Conservation (phyloP, 352 stramenopile genomes). For the Phytophthora ramorum region DNA sequence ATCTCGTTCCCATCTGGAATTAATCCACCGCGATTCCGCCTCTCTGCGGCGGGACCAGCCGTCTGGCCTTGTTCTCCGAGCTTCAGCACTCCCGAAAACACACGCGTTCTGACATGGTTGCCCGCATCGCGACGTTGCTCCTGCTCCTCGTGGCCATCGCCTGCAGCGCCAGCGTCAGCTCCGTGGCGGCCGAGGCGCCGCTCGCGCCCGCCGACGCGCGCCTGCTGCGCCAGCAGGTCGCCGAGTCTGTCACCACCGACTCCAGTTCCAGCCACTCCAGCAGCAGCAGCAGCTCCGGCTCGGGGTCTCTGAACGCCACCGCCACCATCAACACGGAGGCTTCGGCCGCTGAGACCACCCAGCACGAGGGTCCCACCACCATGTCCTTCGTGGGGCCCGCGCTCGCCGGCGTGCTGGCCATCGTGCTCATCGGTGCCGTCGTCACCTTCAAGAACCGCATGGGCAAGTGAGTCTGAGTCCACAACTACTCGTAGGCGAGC, state of each 20-base stretch:
- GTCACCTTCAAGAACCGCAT: constrained; percentile 59
- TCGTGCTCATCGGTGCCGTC: constrained; percentile 64
- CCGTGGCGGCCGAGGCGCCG: constrained; percentile 14
- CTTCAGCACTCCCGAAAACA: constrained; percentile 22
- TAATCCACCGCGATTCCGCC: constrained; percentile 24
- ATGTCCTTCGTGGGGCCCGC: constrained; percentile 55
- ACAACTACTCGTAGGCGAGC: constrained; percentile 8
- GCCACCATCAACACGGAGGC: constrained; percentile 17
- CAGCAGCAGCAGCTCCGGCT: constrained; percentile 7
- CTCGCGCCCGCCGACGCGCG: constrained; percentile 5
- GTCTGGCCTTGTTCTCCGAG: constrained; percentile 8
- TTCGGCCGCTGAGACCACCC: constrained; percentile 6
- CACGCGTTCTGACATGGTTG: constrained; percentile 12
- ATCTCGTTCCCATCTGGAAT: constrained; percentile 25
- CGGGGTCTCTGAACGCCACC: constrained; percentile 1
- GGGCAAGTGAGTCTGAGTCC: constrained; percentile 18
- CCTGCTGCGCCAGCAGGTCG: constrained; percentile 18
- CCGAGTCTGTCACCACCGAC: constrained; percentile 5
- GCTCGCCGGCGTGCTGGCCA: constrained; percentile 52
- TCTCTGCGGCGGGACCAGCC: constrained; percentile 16
- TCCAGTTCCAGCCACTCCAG: constrained; percentile 9
- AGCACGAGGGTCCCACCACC: constrained; percentile 24
- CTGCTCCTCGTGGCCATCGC: constrained; percentile 31
- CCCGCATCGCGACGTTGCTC: constrained; percentile 6
- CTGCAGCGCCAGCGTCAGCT: constrained; percentile 15